Percentiles rank a stretch among this genome's conserved stretches.
phyloP scores from a whole-genome alignment of 192 early-diverging fungal genomes.

The Backusella parvicylindrica region DNA sequence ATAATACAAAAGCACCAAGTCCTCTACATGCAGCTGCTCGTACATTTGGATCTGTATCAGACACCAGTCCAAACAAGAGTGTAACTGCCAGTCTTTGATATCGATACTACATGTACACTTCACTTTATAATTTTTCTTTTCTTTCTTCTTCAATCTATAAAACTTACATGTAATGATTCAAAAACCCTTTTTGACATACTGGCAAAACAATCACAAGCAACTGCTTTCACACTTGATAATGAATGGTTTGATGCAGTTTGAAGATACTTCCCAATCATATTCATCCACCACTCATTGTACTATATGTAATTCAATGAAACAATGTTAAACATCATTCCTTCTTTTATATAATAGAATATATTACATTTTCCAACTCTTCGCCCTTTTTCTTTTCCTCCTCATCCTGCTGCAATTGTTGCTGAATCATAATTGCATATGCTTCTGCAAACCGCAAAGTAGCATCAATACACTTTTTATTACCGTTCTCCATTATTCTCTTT shows the following conservation, averaged over 20 bases:
- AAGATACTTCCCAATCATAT: constrained; percentile 38
- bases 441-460: not conserved
- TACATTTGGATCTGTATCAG: constrained; percentile 55
- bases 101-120: constrained; percentile 23
- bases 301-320: not conserved
- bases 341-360: not conserved
- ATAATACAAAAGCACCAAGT: constrained; percentile 61
- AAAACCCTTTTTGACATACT: constrained; percentile 38
- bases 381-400: not conserved
- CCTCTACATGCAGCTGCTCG: constrained; percentile 61
- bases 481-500: not conserved
- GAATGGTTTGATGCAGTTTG: constrained; percentile 37
- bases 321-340: not conserved
- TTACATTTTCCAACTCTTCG: not conserved
- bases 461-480: not conserved
- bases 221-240: constrained; percentile 31
- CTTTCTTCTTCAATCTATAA: not conserved
- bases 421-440: not conserved
- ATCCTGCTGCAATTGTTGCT: not conserved
- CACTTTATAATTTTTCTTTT: not conserved
- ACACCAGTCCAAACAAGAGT: constrained; percentile 38
- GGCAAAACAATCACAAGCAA: constrained; percentile 49
- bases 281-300: constrained; percentile 40
- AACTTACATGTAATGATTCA: constrained; percentile 38
- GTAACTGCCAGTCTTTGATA: constrained; percentile 37